Conservation (phyloP, 1,284 basidiomycete species). For the Ustilago trichophora region DNA sequence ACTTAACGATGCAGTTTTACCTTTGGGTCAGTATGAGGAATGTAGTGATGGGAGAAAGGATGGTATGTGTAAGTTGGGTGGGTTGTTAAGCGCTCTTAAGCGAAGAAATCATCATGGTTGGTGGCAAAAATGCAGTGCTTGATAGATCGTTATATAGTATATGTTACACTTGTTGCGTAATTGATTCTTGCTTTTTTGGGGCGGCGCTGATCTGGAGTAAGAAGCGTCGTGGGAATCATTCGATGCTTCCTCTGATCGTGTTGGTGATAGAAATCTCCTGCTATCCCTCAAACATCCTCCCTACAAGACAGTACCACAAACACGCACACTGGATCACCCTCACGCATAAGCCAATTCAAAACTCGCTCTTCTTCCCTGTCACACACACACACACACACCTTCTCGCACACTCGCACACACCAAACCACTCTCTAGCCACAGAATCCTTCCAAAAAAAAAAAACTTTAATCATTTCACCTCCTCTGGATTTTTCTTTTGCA, state of each 20-base stretch:
- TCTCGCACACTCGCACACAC: too few species aligned
- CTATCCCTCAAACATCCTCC: too few species aligned
- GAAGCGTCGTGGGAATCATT: too few species aligned
- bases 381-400: neutral
- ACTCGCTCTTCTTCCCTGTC: neutral
- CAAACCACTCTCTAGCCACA: too few species aligned
- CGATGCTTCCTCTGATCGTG: too few species aligned
- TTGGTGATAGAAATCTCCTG: too few species aligned
- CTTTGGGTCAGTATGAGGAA: slow-evolving; percentile 46
- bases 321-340: neutral
- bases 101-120: slow-evolving; percentile 46
- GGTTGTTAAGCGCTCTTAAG: slow-evolving; percentile 41
- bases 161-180: neutral
- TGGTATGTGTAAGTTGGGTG: slow-evolving; percentile 48
- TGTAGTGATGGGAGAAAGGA: slow-evolving; percentile 51
- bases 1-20: slow-evolving; percentile 59
- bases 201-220: too few species aligned
- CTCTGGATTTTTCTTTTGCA: too few species aligned
- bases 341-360: neutral
- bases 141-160: neutral
- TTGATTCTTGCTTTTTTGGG: too few species aligned
- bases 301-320: too few species aligned
- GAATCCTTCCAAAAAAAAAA: too few species aligned
- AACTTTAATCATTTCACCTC: too few species aligned
- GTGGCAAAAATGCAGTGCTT: slow-evolving; percentile 33